phyloP scores from a whole-genome alignment of 257 asterid species.

The Solanum appendiculatum region DNA sequence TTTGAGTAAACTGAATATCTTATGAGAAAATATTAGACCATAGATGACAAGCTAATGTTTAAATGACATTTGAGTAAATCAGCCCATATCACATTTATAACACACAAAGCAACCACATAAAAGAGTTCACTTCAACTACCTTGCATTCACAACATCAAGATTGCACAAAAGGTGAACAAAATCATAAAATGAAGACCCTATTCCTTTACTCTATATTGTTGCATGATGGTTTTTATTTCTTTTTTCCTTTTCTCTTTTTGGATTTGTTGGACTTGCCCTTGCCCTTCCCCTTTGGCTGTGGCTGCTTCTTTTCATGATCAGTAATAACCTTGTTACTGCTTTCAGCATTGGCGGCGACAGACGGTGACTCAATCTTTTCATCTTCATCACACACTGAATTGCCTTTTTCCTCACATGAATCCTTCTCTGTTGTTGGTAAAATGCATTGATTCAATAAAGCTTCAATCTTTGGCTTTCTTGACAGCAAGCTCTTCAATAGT shows the following conservation, averaged over 20 bases:
- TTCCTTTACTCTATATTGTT: not conserved
- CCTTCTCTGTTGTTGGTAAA: not conserved
- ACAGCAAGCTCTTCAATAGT: constrained; percentile 9
- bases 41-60: too few species aligned
- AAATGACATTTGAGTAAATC: not conserved
- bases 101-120: not conserved
- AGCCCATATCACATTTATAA: not conserved
- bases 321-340: not conserved
- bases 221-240: not conserved
- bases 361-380: not conserved
- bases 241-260: not conserved
- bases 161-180: not conserved
- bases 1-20: not conserved
- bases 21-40: not conserved
- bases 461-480: constrained; percentile 1
- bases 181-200: not conserved
- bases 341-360: not conserved
- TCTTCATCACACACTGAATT: not conserved
- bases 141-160: not conserved
- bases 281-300: constrained; percentile 4
- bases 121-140: not conserved
- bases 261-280: constrained; percentile 5
- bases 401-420: not conserved
- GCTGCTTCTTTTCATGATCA: not conserved
- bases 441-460: not conserved